Percentiles rank a stretch among this genome's conserved stretches.
Evolutionary conservation across 345 rosid species (phyloP).

Genomic region (Triadica sebifera): DNA sequence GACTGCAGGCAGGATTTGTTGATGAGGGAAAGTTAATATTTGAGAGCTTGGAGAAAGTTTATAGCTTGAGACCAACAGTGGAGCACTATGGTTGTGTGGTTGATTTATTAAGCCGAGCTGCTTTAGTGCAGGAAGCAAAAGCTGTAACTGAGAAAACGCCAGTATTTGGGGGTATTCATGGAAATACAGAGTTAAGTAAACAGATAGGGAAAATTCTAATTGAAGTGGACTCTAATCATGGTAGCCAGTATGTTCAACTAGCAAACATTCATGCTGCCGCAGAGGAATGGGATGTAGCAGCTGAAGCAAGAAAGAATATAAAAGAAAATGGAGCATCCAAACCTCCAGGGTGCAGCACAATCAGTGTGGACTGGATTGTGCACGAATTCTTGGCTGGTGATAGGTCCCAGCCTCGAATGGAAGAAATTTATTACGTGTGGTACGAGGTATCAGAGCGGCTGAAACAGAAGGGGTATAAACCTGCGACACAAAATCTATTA

Average conservation of each 20-base stretch:
- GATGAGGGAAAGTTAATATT: constrained; percentile 54
- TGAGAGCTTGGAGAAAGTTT: constrained; percentile 42
- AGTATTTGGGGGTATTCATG: constrained; percentile 57
- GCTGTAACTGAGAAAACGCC: constrained; percentile 52
- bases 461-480: constrained; percentile 46
- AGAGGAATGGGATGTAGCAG: constrained; percentile 59
- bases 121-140: constrained; percentile 55
- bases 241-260: constrained; percentile 56
- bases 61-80: constrained; percentile 47
- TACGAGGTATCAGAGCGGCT: constrained; percentile 35
- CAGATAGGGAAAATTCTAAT: constrained; percentile 49
- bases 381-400: constrained; percentile 65
- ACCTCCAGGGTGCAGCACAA: constrained; percentile 61
- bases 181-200: constrained; percentile 49
- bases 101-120: constrained; percentile 73
- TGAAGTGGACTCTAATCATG: constrained; percentile 49
- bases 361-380: constrained; percentile 46
- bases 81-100: constrained; percentile 86
- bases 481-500: constrained; percentile 35
- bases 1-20: constrained; percentile 65
- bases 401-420: constrained; percentile 41
- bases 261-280: constrained; percentile 55
- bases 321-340: constrained; percentile 48
- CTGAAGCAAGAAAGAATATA: constrained; percentile 50
- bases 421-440: constrained; percentile 46